These are phyloP conservation scores for Trichomonas tenax DNA, from an alignment of 208 protist genomes.

Conservation along the genomic window DNA sequence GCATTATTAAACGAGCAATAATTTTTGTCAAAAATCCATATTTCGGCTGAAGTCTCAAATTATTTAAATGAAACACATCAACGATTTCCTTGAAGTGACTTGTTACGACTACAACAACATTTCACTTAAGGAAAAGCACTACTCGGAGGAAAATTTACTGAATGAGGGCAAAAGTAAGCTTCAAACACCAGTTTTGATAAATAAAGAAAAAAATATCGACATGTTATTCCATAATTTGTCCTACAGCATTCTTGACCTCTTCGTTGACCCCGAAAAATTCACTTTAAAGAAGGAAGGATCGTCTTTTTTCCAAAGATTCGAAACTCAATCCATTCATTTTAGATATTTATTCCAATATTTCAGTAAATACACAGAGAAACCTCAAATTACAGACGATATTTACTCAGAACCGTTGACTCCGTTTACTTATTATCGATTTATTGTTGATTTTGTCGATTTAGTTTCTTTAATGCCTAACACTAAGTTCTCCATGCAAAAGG, in stretches of 20 bases:
- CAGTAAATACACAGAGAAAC: not conserved
- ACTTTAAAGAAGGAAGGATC: not conserved
- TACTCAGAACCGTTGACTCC: not conserved
- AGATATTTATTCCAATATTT: not conserved
- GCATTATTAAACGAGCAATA: too few species aligned
- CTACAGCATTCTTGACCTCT: not conserved
- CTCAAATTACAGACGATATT: not conserved
- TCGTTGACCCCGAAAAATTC: not conserved
- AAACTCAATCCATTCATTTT: not conserved
- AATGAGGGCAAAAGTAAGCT: not conserved
- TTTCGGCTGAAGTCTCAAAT: too few species aligned
- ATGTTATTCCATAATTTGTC: not conserved
- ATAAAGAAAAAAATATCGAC: not conserved
- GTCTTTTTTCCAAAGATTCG: not conserved
- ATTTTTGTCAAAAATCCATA: too few species aligned
- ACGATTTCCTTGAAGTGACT: not conserved
- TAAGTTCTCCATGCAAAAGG: not conserved
- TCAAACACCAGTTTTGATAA: not conserved
- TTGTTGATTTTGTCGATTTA: not conserved
- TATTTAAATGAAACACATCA: not conserved
- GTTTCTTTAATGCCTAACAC: not conserved
- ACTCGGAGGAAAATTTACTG: not conserved
- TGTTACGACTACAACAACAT: not conserved
- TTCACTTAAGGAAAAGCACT: not conserved
- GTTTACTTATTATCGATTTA: not conserved